Base-by-base conservation (phyloP, 768 basidiomycete genomes). In the Termitomyces sp. region DNA sequence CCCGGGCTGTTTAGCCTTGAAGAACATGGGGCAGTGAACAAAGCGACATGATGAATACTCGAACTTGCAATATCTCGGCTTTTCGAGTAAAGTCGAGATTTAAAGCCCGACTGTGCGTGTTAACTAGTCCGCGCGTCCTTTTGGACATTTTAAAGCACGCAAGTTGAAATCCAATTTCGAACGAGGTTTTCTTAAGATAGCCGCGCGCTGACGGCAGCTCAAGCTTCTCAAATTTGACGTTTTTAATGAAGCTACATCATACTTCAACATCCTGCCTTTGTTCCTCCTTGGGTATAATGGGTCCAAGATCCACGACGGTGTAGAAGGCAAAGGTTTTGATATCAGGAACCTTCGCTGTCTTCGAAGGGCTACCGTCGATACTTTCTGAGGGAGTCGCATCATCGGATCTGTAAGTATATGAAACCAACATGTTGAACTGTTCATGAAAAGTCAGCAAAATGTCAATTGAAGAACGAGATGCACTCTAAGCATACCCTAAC, bases 351-450 rank as follows among this genome's bases (percentile, higher is more conserved):
- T 83, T 83, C 49, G 72, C 68, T n/a, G 72, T 58, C 65, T 76
- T 76, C 18, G 77, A 72, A 43, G 77, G 73, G 16, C 69, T 70
- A 14, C 65, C 75, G 26, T 80, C 80, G 52, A 81, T 83, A 59
- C 83, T 81, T 53, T 87, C 86, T 1, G 84, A 81, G 14, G 84
- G 82, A 2, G 83, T 77, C 24, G 86, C 80, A 59, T 97, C 95
- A 66, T 98, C 96, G 0, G 92, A 88, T 35, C 90, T 84, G 69
- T 98, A 99, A 0, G 94, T 96, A 71, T 93, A 98, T 3, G 92
- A 85, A 1, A 99, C 88, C 60, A 94, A 81, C 84, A 98, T 87
- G 65, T 94, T 94, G 70, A 94, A 94, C 95, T 98, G 69, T 4
- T 48, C 18, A 43, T 35, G n/a, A 26, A 62, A 6, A 20, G 26